Conservation (phyloP, 768 basidiomycete genomes). For the Termitomyces sp. region DNA sequence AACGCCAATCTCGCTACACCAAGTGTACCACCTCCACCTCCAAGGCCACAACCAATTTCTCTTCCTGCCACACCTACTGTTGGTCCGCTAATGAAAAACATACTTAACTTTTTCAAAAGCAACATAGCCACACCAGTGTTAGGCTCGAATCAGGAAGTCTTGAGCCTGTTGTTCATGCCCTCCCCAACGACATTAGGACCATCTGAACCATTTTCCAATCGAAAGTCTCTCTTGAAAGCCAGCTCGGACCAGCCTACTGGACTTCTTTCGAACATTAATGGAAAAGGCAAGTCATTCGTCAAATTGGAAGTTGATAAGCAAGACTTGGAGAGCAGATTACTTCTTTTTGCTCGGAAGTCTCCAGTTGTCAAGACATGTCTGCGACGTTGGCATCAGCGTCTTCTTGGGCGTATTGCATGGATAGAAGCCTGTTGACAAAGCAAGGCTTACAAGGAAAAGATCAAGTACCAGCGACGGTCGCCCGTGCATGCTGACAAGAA, state of each 20-base stretch:
- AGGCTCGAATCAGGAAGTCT: too few relatives aligned
- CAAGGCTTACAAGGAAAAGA: slow-evolving; percentile 53
- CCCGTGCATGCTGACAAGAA: slow-evolving; percentile 24
- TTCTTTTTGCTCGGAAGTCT: slow-evolving; percentile 35
- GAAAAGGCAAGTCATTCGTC: slow-evolving; percentile 13
- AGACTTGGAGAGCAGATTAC: slow-evolving; percentile 34
- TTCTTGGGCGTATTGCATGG: slow-evolving; percentile 46
- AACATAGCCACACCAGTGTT: too few relatives aligned
- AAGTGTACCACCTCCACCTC: slow-evolving; percentile 30
- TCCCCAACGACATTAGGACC: too few relatives aligned
- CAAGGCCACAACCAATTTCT: slow-evolving; percentile 36
- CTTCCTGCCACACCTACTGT: slow-evolving; percentile 40
- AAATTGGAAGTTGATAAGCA: slow-evolving; percentile 27
- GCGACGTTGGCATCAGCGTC: slow-evolving; percentile 38
- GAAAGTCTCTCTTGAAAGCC: too few relatives aligned
- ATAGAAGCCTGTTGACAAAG: slow-evolving; percentile 56
- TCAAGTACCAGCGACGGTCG: slow-evolving; percentile 20
- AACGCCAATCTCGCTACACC: slow-evolving; percentile 20
- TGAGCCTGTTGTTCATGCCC: too few relatives aligned
- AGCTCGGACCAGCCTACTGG: too few relatives aligned
- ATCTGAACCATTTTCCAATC: too few relatives aligned
- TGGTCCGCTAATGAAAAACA: slow-evolving; percentile 21
- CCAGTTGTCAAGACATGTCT: slow-evolving; percentile 36
- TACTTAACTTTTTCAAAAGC: too few relatives aligned
- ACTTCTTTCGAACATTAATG: too few relatives aligned